These are phyloP conservation scores for Torulaspora pretoriensis DNA, from an alignment of 1,139 yeast genomes.

Conservation along the genomic window DNA sequence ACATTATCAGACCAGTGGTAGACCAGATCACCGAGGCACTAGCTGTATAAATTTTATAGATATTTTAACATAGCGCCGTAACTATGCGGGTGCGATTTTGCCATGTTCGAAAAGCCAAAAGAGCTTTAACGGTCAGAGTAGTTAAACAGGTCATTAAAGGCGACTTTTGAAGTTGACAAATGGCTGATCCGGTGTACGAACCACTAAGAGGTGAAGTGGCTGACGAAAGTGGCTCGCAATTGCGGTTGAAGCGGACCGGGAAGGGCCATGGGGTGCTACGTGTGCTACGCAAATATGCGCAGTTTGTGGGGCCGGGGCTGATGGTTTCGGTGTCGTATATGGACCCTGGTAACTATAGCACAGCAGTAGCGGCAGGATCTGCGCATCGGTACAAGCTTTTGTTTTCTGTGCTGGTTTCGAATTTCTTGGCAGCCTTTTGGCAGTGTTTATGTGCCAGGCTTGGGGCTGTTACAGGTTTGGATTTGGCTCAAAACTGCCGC, in stretches of 20 bases:
- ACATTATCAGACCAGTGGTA: constrained; percentile 42
- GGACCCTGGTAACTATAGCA: constrained; percentile 80
- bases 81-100: neutral
- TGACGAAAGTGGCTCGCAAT: neutral
- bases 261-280: constrained; percentile 7
- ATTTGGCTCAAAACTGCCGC: constrained; percentile 72
- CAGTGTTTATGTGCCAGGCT: constrained; percentile 70
- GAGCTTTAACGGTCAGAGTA: neutral
- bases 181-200: constrained; percentile 11
- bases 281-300: constrained; percentile 44
- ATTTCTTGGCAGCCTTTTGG: constrained; percentile 64
- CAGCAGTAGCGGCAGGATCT: constrained; percentile 77
- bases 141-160: neutral
- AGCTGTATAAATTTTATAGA: constrained; percentile 1
- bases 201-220: constrained; percentile 7
- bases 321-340: constrained; percentile 74
- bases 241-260: constrained; percentile 4
- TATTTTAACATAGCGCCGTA: neutral
- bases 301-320: constrained; percentile 75
- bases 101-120: neutral
- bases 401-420: constrained; percentile 60
- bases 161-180: neutral
- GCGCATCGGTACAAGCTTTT: constrained; percentile 61
- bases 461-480: constrained; percentile 76
- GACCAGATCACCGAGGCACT: constrained; percentile 35